Evolutionary conservation across 768 basidiomycete species (phyloP), one percentile per base, ranked within the genome.

Genomic region (Dendrothele bispora): DNA sequence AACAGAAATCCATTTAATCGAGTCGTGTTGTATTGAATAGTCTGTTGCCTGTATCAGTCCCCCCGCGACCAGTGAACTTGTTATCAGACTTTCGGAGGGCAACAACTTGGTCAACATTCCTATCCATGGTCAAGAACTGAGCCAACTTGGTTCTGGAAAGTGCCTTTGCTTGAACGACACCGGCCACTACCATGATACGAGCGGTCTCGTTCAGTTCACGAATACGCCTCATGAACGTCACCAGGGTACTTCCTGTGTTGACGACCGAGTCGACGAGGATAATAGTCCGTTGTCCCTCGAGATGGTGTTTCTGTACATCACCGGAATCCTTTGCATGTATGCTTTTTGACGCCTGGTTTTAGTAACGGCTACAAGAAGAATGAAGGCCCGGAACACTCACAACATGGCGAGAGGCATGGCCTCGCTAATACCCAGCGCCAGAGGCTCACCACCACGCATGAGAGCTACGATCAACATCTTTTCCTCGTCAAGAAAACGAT

Each of bases 361-460:
- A 56, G 45, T 46, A 18, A 24, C 38, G 12, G 35, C 25, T 10
- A 42, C 24, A 42, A 35, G 39, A 39, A 17, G 39, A 39, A 47
- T 44, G 11, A 3, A 20, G n/a, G 18, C n/a, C n/a, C 17, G 22
- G 43, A 18, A 12, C 20, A 48, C 55, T 53, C 37, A 56, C 55
- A 59, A 60, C 59, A 53, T 57, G 34, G 59, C 55, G 24, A 46
- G 49, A 7, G 43, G 52, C 21, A 60, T 36, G 32, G 50, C 57
- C 8, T 45, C 47, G 42, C 43, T 56, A 20, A 60, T 48, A 46
- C 59, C 50, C 6, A 45, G 34, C 22, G 59, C 61, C 57, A 62
- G 56, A 14, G 57, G 57, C 49, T 60, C 61, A 20, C 57, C 57
- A 12, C 59, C 61, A 35, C 57, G 61, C 61, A 62, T 58, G 1